phyloP scores from a whole-genome alignment of 768 basidiomycete species.

The Lactarius vividus region DNA sequence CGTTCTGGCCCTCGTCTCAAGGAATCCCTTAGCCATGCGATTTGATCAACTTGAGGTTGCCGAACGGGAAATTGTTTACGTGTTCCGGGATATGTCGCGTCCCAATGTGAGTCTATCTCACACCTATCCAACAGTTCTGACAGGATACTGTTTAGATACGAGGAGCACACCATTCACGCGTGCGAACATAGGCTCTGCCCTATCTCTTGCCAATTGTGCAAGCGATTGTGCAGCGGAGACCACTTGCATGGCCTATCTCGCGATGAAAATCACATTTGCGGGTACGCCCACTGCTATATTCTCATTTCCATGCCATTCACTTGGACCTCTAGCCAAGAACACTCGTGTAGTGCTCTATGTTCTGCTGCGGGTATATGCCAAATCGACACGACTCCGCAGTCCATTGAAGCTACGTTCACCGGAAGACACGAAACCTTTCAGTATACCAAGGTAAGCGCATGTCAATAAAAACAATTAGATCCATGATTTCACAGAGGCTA shows the following conservation, averaged over 20 bases:
- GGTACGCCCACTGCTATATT: constrained; percentile 36
- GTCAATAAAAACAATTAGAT: background rate
- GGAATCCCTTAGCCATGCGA: constrained; percentile 2
- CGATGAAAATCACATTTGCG: constrained; percentile 51
- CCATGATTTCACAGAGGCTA: no score
- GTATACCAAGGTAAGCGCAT: constrained; percentile 52
- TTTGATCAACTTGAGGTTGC: constrained; percentile 1
- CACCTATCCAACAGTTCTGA: background rate
- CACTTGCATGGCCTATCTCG: constrained; percentile 52
- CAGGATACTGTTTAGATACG: constrained; percentile 36
- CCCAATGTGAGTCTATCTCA: constrained; percentile 5
- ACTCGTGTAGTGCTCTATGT: constrained; percentile 46
- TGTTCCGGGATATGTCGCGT: constrained; percentile 10
- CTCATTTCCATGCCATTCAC: background rate
- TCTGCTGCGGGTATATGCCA: constrained; percentile 50
- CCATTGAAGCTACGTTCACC: constrained; percentile 59
- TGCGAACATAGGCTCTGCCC: constrained; percentile 56
- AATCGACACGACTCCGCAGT: constrained; percentile 56
- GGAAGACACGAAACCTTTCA: constrained; percentile 58
- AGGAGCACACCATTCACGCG: constrained; percentile 44
- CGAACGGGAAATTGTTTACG: constrained; percentile 3
- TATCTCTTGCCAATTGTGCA: constrained; percentile 52
- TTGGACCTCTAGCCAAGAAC: constrained; percentile 44
- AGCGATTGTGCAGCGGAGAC: constrained; percentile 45
- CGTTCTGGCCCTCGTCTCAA: no score